A percentile compares a stretch with the other conserved stretches of the same genome.
phyloP scores from a whole-genome alignment of 1,139 yeast genomes.

The Protomyces lactucae-debilis region DNA sequence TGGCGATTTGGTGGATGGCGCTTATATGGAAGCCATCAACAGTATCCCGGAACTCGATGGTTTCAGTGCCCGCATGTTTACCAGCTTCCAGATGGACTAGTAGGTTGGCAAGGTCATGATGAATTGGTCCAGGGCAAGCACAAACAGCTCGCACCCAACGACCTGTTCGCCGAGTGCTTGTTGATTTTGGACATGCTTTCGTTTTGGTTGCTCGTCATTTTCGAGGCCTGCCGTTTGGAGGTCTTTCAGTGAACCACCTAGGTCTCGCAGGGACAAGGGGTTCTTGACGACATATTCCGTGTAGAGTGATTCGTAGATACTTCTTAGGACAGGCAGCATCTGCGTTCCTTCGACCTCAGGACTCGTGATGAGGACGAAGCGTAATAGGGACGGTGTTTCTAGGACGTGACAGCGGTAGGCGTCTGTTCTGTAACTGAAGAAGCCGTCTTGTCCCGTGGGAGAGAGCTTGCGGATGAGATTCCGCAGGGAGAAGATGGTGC shows the following conservation, averaged over 20 bases:
- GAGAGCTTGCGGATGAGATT: conserved; percentile 65
- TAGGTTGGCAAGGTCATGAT: conserved; percentile 6
- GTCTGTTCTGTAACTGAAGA: conserved; percentile 65
- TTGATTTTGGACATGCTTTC: conserved; percentile 1
- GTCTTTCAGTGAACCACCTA: not conserved
- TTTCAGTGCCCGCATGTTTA: conserved; percentile 24
- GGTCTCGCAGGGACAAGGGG: conserved; percentile 12
- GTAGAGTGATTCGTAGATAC: conserved; percentile 63
- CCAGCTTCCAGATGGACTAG: conserved; percentile 14
- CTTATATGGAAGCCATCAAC: conserved; percentile 12
- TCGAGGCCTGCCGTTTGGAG: not conserved
- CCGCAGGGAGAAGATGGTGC: conserved; percentile 75
- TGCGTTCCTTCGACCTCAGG: conserved; percentile 43
- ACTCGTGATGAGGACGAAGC: conserved; percentile 72
- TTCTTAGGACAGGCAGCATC: conserved; percentile 47
- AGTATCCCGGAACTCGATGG: conserved; percentile 19
- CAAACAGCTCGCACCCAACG: conserved; percentile 18
- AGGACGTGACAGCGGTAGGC: conserved; percentile 70
- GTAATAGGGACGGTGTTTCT: conserved; percentile 74
- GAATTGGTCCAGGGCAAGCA: conserved; percentile 19
- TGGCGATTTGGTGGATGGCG: conserved; percentile 8
- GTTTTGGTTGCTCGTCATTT: not conserved
- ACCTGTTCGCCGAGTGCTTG: conserved; percentile 3
- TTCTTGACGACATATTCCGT: conserved; percentile 67
- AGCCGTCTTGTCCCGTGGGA: conserved; percentile 31